Percentiles rank a stretch among this genome's conserved stretches.
phyloP scores from a whole-genome alignment of 2,329 filamentous ascomycete genomes.

The Gaeumannomyces sp. region DNA sequence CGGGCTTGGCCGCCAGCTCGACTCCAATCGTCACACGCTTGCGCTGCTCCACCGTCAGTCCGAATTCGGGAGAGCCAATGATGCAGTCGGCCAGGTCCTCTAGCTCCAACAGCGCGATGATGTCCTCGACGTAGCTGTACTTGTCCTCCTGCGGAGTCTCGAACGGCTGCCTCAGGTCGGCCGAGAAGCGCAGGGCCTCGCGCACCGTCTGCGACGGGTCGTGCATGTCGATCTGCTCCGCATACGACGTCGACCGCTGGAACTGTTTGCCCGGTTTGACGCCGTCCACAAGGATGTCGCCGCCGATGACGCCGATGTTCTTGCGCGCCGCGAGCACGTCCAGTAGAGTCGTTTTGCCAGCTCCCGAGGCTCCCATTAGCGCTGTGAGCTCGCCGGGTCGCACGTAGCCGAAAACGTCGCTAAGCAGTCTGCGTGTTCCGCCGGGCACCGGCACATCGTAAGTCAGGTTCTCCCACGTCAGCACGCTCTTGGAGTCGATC shows the following conservation, averaged over 20 bases:
- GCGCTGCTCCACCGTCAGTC: conserved; percentile 59
- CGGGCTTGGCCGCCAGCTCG: conserved; percentile 77
- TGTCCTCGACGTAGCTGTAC: conserved; percentile 53
- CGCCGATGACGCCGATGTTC: conserved; percentile 54
- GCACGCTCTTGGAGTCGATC: conserved; percentile 56
- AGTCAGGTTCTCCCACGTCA: conserved; percentile 82
- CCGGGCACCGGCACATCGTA: conserved; percentile 63
- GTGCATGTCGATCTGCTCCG: conserved; percentile 57
- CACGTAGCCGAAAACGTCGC: conserved; percentile 60
- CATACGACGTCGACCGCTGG: conserved; percentile 56
- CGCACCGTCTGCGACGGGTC: conserved; percentile 57
- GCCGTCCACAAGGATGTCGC: conserved; percentile 53
- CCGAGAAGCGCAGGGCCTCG: conserved; percentile 58
- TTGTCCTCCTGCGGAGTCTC: conserved; percentile 49
- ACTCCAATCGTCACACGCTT: conserved; percentile 88
- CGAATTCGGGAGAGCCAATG: conserved; percentile 58
- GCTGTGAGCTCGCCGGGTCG: conserved; percentile 70
- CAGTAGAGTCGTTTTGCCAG: conserved; percentile 79
- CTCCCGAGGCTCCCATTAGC: conserved; percentile 77
- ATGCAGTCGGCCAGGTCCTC: conserved; percentile 53
- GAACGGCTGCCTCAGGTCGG: conserved; percentile 51
- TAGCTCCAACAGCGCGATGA: conserved; percentile 52
- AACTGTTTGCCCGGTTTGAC: conserved; percentile 52
- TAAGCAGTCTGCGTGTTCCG: conserved; percentile 49
- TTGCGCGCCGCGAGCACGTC: conserved; percentile 64